Percentiles rank a stretch among this genome's conserved stretches.
phyloP scores from a whole-genome alignment of 2,329 filamentous ascomycete species.

The Pseudohalonectria lignicola region DNA sequence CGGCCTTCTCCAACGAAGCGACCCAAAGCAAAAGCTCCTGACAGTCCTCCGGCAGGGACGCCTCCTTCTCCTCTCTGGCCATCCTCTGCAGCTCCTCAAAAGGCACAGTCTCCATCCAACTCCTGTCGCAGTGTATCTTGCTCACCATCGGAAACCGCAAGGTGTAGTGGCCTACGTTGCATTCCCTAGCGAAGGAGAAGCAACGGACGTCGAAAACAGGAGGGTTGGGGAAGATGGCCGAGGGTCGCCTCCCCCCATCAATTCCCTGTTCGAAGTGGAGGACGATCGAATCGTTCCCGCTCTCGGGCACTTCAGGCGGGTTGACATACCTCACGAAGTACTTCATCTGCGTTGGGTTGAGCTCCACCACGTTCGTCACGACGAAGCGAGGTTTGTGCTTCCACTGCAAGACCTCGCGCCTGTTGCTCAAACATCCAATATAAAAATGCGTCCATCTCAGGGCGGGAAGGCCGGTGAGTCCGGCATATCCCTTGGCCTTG shows the following conservation, averaged over 20 bases:
- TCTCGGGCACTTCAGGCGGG: slow-evolving; percentile 26
- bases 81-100: slow-evolving; percentile 57
- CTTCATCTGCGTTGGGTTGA: slow-evolving; percentile 39
- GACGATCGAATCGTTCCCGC: slow-evolving; percentile 26
- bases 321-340: slow-evolving; percentile 36
- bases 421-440: slow-evolving; percentile 65
- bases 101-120: slow-evolving; percentile 55
- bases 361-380: slow-evolving; percentile 52
- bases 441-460: slow-evolving; percentile 73
- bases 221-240: slow-evolving; percentile 53
- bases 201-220: slow-evolving; percentile 73
- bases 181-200: slow-evolving; percentile 65
- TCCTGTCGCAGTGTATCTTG: slow-evolving; percentile 69
- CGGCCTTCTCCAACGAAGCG: slow-evolving; percentile 43
- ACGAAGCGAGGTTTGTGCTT: slow-evolving; percentile 48
- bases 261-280: slow-evolving; percentile 35
- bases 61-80: slow-evolving; percentile 44
- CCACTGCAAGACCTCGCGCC: slow-evolving; percentile 41
- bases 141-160: slow-evolving; percentile 66
- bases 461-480: slow-evolving; percentile 38
- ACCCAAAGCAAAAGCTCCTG: slow-evolving; percentile 54
- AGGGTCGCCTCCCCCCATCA: slow-evolving; percentile 27
- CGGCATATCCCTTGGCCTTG: no score
- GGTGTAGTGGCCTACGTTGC: slow-evolving; percentile 52
- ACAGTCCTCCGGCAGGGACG: slow-evolving; percentile 38